Conservation (phyloP, 2,329 filamentous ascomycete genomes). For the Celoporthe dispersa region DNA sequence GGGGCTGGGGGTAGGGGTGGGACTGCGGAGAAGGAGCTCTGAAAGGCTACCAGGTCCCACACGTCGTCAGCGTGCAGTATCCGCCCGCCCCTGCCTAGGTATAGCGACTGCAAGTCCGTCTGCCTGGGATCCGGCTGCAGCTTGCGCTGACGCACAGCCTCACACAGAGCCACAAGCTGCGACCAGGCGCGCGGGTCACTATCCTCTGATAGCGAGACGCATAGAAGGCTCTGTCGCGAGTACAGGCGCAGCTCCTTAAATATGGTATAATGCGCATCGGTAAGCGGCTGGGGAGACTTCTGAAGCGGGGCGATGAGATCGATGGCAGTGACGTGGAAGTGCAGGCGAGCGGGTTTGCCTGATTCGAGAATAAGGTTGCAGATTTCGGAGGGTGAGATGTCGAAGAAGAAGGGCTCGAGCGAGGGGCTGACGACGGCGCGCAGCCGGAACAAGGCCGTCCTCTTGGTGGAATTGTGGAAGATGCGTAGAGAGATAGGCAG, state of each 20-base stretch:
- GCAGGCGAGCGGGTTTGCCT: background rate
- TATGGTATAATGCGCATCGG: background rate
- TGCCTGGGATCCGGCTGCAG: constrained; percentile 8
- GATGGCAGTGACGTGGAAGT: background rate
- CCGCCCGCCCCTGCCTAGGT: constrained; percentile 11
- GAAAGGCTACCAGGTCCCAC: background rate
- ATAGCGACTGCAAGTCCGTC: constrained; percentile 9
- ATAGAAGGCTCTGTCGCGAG: background rate
- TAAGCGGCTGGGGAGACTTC: background rate
- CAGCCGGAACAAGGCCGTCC: background rate
- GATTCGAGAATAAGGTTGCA: background rate
- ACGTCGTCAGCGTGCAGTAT: background rate
- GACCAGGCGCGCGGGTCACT: background rate
- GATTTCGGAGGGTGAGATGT: constrained; percentile 1
- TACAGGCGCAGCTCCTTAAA: background rate
- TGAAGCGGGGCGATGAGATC: background rate
- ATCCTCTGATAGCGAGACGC: background rate
- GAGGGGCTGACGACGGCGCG: background rate
- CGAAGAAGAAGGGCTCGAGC: constrained; percentile 1
- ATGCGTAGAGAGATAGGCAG: constrained; percentile 1
- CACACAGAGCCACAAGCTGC: background rate
- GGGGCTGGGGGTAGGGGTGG: background rate
- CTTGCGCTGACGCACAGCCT: background rate
- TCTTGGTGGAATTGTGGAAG: background rate
- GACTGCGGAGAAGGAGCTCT: background rate